Evolutionary conservation across 768 basidiomycete genomes (phyloP).

Genomic region (Amanita polypyramis): DNA sequence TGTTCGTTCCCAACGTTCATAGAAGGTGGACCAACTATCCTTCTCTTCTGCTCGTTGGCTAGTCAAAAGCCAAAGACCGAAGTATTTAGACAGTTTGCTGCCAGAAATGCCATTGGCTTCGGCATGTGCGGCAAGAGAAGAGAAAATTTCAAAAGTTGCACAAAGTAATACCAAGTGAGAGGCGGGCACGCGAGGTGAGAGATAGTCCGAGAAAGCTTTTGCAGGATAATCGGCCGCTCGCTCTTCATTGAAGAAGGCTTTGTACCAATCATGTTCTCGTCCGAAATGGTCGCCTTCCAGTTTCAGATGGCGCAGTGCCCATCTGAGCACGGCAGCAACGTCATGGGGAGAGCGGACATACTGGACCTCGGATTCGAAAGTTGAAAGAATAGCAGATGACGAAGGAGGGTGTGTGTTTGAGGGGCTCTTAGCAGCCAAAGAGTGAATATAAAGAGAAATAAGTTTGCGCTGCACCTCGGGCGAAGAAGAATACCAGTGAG

Average conservation of each 20-base stretch:
- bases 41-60: constrained; percentile 32
- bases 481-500: constrained; percentile 74
- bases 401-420: constrained; percentile 42
- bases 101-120: constrained; percentile 68
- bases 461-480: constrained; percentile 56
- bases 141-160: constrained; percentile 49
- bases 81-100: constrained; percentile 63
- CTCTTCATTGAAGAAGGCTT: constrained; percentile 49
- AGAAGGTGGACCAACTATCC: constrained; percentile 58
- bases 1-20: constrained; percentile 62
- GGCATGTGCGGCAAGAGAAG: constrained; percentile 60
- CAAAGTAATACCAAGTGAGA: constrained; percentile 50
- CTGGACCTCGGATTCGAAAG: constrained; percentile 56
- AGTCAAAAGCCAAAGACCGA: constrained; percentile 65
- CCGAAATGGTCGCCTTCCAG: constrained; percentile 54
- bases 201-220: constrained; percentile 48
- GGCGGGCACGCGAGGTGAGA: constrained; percentile 50
- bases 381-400: constrained; percentile 31
- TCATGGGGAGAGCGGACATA: constrained; percentile 65
- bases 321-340: constrained; percentile 70
- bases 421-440: constrained; percentile 37
- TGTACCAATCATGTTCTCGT: constrained; percentile 59
- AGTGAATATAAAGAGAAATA: constrained; percentile 63
- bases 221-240: constrained; percentile 47
- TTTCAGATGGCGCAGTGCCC: constrained; percentile 68